These are phyloP conservation scores for Flueggea neowawraea DNA, from an alignment of 441 rosid genomes.

Conservation along the genomic window DNA sequence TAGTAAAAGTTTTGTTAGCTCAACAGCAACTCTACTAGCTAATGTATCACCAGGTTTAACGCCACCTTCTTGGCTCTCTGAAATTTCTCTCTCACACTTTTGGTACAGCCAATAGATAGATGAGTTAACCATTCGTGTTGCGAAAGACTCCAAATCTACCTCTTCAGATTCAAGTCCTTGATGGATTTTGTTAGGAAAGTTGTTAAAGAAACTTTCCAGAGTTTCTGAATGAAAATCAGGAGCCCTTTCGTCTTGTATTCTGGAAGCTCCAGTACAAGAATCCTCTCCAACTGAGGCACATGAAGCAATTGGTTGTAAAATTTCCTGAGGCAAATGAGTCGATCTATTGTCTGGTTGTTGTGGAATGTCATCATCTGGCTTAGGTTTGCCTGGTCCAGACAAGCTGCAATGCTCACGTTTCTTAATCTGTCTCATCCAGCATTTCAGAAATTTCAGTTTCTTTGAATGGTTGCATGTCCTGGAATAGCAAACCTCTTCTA, in stretches of 20 bases:
- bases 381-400: conserved; percentile 20
- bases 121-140: conserved; percentile 72
- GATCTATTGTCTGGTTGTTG: conserved; percentile 35
- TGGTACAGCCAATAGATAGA: conserved; percentile 55
- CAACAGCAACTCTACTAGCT: conserved; percentile 32
- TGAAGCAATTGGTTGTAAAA: conserved; percentile 45
- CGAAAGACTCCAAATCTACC: conserved; percentile 71
- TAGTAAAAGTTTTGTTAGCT: conserved; percentile 54
- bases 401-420: conserved; percentile 35
- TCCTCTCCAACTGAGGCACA: conserved; percentile 62
- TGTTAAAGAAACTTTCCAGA: conserved; percentile 50
- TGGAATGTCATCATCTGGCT: conserved; percentile 26
- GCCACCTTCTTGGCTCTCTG: conserved; percentile 34
- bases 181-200: conserved; percentile 57
- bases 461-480: conserved; percentile 51
- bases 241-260: conserved; percentile 37
- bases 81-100: conserved; percentile 37
- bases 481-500: conserved; percentile 59
- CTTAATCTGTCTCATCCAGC: conserved; percentile 85
- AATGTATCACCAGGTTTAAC: conserved; percentile 26
- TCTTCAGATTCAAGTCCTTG: conserved; percentile 79
- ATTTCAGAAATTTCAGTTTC: conserved; percentile 79
- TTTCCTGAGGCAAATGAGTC: conserved; percentile 32
- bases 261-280: conserved; percentile 50
- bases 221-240: conserved; percentile 38